phyloP scores from a whole-genome alignment of 192 early-diverging fungal genomes.

The Blastocladiella britannica region DNA sequence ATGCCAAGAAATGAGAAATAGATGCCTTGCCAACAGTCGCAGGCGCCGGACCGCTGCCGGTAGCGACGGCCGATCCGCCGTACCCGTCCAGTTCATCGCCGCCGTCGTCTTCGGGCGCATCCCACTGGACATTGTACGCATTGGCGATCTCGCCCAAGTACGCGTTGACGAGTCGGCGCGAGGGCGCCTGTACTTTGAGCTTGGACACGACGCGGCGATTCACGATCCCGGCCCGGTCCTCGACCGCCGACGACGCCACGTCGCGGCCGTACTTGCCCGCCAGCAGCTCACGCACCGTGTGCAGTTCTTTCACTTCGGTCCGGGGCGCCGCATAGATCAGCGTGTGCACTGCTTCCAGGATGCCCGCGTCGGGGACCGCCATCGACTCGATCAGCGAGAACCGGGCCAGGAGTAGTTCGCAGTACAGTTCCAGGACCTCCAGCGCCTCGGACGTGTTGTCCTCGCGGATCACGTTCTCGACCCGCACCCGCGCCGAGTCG shows the following conservation, averaged over 20 bases:
- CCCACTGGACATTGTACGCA: conserved; percentile 54
- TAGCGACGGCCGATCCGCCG: too few relatives aligned
- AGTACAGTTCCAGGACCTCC: conserved; percentile 82
- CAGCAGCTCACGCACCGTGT: conserved; percentile 53
- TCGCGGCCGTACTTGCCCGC: conserved; percentile 67
- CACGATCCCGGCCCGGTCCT: conserved; percentile 50
- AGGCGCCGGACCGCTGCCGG: too few relatives aligned
- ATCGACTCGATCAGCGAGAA: conserved; percentile 69
- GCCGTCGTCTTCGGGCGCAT: conserved; percentile 22
- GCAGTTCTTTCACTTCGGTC: conserved; percentile 65
- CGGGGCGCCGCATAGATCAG: conserved; percentile 81
- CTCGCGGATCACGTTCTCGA: conserved; percentile 85
- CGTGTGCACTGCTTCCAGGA: conserved; percentile 69
- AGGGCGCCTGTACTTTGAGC: conserved; percentile 54
- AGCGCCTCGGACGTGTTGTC: conserved; percentile 81
- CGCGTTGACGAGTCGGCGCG: conserved; percentile 51
- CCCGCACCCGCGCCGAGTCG: conserved; percentile 67
- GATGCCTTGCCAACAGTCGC: too few relatives aligned
- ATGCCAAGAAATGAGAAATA: too few relatives aligned
- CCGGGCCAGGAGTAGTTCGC: conserved; percentile 67
- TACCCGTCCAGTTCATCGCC: conserved; percentile 17
- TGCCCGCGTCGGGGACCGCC: conserved; percentile 51
- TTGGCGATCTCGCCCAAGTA: conserved; percentile 81
- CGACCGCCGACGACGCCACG: conserved; percentile 45
- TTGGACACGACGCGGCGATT: conserved; percentile 51